Conservation (phyloP, 257 asterid genomes). For the Gentiana straminea region DNA sequence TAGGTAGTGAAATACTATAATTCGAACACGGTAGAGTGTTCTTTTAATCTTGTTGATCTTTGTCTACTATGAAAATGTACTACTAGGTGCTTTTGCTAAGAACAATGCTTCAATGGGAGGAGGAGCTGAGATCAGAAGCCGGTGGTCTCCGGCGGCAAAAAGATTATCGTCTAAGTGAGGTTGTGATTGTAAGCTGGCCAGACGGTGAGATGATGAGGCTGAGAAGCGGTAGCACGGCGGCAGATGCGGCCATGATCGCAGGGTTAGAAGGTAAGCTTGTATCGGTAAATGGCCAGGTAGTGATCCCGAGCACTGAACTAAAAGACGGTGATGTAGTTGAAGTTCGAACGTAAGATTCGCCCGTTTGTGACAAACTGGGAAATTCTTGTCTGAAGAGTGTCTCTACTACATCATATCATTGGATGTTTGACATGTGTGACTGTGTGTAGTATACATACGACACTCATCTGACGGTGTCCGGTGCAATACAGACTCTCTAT, state of each 20-base stretch:
- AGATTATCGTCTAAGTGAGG: constrained; percentile 47
- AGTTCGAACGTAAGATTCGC: constrained; percentile 35
- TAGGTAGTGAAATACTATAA: no score
- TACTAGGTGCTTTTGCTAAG: constrained; percentile 63
- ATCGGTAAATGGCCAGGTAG: constrained; percentile 78
- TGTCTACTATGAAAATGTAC: not conserved
- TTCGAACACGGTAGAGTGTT: not conserved
- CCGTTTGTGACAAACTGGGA: no score
- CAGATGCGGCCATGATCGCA: constrained; percentile 79
- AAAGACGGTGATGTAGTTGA: constrained; percentile 97
- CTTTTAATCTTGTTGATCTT: not conserved
- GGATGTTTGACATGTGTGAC: no score
- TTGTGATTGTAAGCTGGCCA: constrained; percentile 90
- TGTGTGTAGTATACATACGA: no score
- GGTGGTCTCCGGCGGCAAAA: constrained; percentile 39
- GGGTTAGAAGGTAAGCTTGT: constrained; percentile 82
- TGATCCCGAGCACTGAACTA: constrained; percentile 65
- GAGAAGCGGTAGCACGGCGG: constrained; percentile 93
- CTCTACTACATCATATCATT: no score
- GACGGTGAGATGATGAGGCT: constrained; percentile 83
- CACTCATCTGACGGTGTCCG: no score
- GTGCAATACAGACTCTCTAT: no score
- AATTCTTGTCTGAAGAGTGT: no score
- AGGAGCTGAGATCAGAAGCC: constrained; percentile 75
- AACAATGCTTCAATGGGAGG: constrained; percentile 99